Base-by-base conservation (phyloP, 352 stramenopile species). In the Peronospora tabacina region DNA sequence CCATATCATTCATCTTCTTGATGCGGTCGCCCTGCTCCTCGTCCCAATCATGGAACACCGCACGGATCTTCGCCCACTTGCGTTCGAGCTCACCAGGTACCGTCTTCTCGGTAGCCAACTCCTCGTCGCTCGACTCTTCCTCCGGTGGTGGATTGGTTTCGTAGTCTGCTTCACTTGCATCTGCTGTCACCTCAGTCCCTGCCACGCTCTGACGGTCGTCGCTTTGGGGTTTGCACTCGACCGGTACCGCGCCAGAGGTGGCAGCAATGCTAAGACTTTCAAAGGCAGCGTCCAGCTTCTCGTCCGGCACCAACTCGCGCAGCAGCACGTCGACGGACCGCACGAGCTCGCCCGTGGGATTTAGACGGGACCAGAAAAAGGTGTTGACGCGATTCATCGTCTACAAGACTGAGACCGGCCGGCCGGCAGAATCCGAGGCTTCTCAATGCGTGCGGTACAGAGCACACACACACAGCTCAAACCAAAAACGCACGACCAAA, bases 1-100 rank as follows among this genome's bases (percentile, higher is more conserved):
- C 77, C 68, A 90, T 82, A 50, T 80, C 74, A 44, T 85, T 68
- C 76, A 87, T 87, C 63, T 87, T 86, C 61, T 76, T 78, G 55
- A 85, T 72, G 39, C 74, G 72, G 15, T 87, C 79, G 20, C 66
- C 61, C 37, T 80, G 64, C 24, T 84, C 71, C 38, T 87, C 79
- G 52, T 87, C 74, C 76, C 75, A 90, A 44, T 68, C 67, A 38
- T 90, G 76, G 49, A 90, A 90, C 7, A 87, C 58, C 20, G 71
- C 66, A 33, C 75, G 78, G 43, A 90, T 86, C 55, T 83, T 85
- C 35, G 70, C 57, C 78, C 78, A 90, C 32, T 79, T 69, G 37
- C 70, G 70, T 58, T 90, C 78, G 15, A 90, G 64, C 44, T 90
- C 73, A 5, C 79, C 73, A 1, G 78, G 68, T n/a, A 90, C 71